Conservation (phyloP, 768 basidiomycete genomes). For the Coprinopsis strossmayeri region DNA sequence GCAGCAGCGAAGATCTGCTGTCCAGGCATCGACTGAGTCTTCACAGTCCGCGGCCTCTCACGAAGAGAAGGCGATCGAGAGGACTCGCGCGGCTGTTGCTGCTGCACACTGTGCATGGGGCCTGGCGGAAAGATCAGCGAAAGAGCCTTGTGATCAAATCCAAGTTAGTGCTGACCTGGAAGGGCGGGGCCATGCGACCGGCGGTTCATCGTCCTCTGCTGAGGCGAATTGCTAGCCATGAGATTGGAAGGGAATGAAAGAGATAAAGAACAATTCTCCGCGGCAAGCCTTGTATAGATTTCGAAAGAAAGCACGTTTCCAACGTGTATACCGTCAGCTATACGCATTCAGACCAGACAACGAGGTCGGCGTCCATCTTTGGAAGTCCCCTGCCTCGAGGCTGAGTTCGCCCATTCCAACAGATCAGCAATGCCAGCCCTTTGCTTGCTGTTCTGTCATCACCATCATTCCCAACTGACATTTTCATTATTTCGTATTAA, state of each 20-base stretch:
- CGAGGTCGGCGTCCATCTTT: slow-evolving; percentile 53
- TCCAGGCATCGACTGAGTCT: slow-evolving; percentile 55
- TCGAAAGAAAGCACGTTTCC: slow-evolving; percentile 48
- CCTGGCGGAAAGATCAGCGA: slow-evolving; percentile 24
- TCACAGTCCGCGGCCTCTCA: slow-evolving; percentile 47
- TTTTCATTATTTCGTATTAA: too few relatives aligned
- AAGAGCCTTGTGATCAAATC: slow-evolving; percentile 14
- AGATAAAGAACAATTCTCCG: slow-evolving; percentile 15
- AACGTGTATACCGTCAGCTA: slow-evolving; percentile 52
- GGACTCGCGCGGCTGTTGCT: slow-evolving; percentile 33
- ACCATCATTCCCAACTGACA: too few relatives aligned
- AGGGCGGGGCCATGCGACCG: slow-evolving; percentile 29
- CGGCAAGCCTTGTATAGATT: slow-evolving; percentile 24
- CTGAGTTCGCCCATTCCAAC: slow-evolving; percentile 25
- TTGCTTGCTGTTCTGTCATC: background rate
- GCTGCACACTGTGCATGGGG: slow-evolving; percentile 34
- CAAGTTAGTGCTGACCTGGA: slow-evolving; percentile 39
- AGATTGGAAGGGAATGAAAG: slow-evolving; percentile 21
- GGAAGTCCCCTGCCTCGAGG: slow-evolving; percentile 28
- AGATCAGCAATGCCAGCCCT: slow-evolving; percentile 5
- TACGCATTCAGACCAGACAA: slow-evolving; percentile 37
- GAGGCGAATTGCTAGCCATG: slow-evolving; percentile 57
- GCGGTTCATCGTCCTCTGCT: slow-evolving; percentile 21
- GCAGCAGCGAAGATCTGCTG: slow-evolving; percentile 44
- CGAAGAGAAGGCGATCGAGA: slow-evolving; percentile 43